phyloP scores from a whole-genome alignment of 768 basidiomycete species.

The Xerocomellus chrysenteron region DNA sequence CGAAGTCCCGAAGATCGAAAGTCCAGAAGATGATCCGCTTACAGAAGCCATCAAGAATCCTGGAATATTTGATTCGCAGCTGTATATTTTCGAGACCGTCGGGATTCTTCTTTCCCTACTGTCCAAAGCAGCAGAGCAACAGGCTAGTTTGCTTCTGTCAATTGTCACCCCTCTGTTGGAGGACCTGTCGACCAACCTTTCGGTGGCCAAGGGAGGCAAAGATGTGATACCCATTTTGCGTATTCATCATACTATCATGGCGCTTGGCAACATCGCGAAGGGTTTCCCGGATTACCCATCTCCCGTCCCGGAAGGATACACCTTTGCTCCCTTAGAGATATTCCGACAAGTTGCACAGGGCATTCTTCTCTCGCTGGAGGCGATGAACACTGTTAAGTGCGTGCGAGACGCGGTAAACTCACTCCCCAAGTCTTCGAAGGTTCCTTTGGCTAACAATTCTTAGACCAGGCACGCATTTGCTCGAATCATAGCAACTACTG shows the following conservation, averaged over 20 bases:
- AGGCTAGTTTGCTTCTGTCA: conserved; percentile 66
- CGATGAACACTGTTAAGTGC: conserved; percentile 82
- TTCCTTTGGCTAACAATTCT: conserved; percentile 7
- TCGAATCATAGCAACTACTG: conserved; percentile 86
- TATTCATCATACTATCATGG: conserved; percentile 92
- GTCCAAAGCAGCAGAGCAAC: conserved; percentile 62
- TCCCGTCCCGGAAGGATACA: conserved; percentile 61
- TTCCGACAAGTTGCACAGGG: conserved; percentile 86
- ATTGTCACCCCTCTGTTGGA: conserved; percentile 81
- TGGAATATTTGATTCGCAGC: conserved; percentile 78
- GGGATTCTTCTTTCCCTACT: conserved; percentile 84
- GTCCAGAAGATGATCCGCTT: conserved; percentile 68
- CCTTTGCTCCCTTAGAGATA: conserved; percentile 69
- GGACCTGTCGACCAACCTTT: conserved; percentile 60
- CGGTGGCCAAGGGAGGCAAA: conserved; percentile 53
- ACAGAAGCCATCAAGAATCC: conserved; percentile 77
- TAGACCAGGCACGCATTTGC: conserved; percentile 94
- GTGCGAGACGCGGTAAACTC: conserved; percentile 87
- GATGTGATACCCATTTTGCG: conserved; percentile 80
- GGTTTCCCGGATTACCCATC: conserved; percentile 93
- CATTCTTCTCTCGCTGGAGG: conserved; percentile 82
- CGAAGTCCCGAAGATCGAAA: conserved; percentile 75
- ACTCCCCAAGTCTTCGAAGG: not conserved
- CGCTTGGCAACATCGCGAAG: conserved; percentile 91
- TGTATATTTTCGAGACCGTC: conserved; percentile 91